phyloP scores from a whole-genome alignment of 2,329 filamentous ascomycete genomes.

The Lasiodiplodia citricola region DNA sequence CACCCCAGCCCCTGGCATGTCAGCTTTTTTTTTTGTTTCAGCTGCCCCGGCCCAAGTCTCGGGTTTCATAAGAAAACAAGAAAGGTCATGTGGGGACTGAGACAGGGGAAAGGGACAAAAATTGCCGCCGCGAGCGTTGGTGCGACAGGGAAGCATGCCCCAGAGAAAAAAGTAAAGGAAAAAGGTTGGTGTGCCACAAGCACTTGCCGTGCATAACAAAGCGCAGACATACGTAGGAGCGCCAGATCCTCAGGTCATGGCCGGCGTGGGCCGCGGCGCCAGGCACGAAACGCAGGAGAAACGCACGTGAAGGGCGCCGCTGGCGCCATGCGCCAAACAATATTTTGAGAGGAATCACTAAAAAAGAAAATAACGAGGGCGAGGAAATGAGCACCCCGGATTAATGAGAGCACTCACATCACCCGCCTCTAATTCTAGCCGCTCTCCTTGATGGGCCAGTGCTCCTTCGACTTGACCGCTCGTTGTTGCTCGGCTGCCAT shows the following conservation, averaged over 20 bases:
- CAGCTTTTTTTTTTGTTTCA: constrained; percentile 9
- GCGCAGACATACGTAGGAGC: background rate
- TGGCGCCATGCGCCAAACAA: too few relatives aligned
- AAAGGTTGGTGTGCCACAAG: constrained; percentile 1
- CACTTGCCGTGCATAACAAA: background rate
- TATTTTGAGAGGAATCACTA: background rate
- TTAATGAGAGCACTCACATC: constrained; percentile 33
- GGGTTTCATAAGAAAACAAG: constrained; percentile 5
- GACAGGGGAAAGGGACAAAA: background rate
- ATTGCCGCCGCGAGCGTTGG: background rate
- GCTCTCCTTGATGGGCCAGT: constrained; percentile 46
- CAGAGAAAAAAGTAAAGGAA: background rate
- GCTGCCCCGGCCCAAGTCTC: background rate
- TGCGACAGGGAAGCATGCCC: background rate
- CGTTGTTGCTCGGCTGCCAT: constrained; percentile 26
- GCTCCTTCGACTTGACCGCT: constrained; percentile 41
- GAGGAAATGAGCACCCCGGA: background rate
- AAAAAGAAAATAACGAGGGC: background rate
- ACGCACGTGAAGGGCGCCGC: background rate
- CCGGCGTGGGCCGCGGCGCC: background rate
- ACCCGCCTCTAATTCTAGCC: constrained; percentile 47
- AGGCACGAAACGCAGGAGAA: constrained; percentile 3
- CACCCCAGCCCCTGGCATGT: background rate
- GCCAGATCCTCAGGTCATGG: background rate
- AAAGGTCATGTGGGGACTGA: background rate